Base-by-base conservation (phyloP, 2,329 filamentous ascomycete genomes). In the Hypoxylon sp. region DNA sequence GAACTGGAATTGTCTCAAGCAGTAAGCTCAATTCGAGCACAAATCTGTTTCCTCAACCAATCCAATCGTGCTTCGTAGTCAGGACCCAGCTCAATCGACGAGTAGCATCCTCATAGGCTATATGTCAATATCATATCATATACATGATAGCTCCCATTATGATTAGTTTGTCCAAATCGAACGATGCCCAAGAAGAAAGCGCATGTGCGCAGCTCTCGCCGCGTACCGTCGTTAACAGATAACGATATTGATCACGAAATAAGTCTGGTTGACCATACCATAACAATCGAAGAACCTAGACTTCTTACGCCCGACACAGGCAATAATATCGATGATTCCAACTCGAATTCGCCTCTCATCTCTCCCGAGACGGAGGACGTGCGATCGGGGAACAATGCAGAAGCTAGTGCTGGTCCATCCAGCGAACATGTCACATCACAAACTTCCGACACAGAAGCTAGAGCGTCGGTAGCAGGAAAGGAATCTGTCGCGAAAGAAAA, bases 231-330 rank as follows among this genome's bases (percentile, higher is more conserved):
- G 47, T 74, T 84, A 49, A 78, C 79, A 67, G 82, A 85, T 58
- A 74, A 72, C 67, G 83, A 87, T 61, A 87, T 86, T 65, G 84
- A 88, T 63, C 88, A 90, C 70, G 84, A 86, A 68, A 91, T 92
- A 65, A 73, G 68, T 60, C 81, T 92, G 26, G 76, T 89, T 60
- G 86, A 90, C 68, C 73, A 77, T 47, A 75, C 64, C 56, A 66
- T 54, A 23, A 19, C 38, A 26, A 32, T 46, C 25, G 51, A 44
- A 8, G 57, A 55, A 7, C 11, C 56, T 37, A 30, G 41, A n/a
- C 19, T 52, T 34, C 38, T 43, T 25, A 66, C 51, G 25, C 12
- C 57, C 35, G 47, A 35, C 12, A 56, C 59, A 6, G 55, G 40
- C 31, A 51, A 51, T 27, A 56, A 51, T 32, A 30, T 54, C 25